Conservation (phyloP, 164 flowering plant genomes). For the Nymphaea colorata region DNA sequence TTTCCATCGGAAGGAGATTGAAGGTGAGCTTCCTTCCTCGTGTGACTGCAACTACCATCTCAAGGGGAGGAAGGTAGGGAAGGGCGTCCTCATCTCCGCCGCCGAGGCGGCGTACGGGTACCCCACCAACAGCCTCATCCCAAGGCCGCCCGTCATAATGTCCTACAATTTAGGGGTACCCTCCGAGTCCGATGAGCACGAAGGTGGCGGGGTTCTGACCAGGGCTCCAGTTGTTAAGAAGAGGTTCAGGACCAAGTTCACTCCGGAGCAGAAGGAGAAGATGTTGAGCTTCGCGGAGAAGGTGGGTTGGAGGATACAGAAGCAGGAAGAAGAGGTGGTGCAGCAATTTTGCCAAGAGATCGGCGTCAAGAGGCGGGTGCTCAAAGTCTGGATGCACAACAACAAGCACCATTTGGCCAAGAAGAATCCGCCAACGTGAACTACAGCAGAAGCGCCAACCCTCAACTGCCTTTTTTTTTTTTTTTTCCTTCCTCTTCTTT, state of each 20-base stretch:
- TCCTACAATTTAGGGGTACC: slow-evolving; percentile 34
- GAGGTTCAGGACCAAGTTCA: slow-evolving; percentile 78
- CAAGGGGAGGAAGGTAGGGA: slow-evolving; percentile 32
- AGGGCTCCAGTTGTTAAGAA: slow-evolving; percentile 37
- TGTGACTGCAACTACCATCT: slow-evolving; percentile 19
- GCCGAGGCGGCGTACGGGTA: slow-evolving; percentile 32
- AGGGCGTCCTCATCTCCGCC: slow-evolving; percentile 15
- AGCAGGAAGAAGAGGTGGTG: slow-evolving; percentile 68
- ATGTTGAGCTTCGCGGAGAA: slow-evolving; percentile 78
- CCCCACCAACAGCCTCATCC: slow-evolving; percentile 22
- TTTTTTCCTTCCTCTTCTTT: not conserved
- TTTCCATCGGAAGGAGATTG: slow-evolving; percentile 74
- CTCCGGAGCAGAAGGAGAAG: slow-evolving; percentile 79
- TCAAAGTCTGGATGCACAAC: slow-evolving; percentile 97
- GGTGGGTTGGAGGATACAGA: slow-evolving; percentile 88
- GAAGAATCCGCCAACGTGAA: slow-evolving; percentile 21
- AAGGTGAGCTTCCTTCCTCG: slow-evolving; percentile 29
- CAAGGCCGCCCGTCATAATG: slow-evolving; percentile 35
- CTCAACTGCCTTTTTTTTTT: not conserved
- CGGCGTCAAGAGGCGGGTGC: slow-evolving; percentile 79
- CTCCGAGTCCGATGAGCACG: slow-evolving; percentile 56
- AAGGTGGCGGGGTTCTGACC: slow-evolving; percentile 14
- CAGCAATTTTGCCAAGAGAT: slow-evolving; percentile 83
- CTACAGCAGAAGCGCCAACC: not conserved
- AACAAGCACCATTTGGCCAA: slow-evolving; percentile 75